phyloP scores from a whole-genome alignment of 2,329 filamentous ascomycete genomes.

The Scedosporium aurantiacum region DNA sequence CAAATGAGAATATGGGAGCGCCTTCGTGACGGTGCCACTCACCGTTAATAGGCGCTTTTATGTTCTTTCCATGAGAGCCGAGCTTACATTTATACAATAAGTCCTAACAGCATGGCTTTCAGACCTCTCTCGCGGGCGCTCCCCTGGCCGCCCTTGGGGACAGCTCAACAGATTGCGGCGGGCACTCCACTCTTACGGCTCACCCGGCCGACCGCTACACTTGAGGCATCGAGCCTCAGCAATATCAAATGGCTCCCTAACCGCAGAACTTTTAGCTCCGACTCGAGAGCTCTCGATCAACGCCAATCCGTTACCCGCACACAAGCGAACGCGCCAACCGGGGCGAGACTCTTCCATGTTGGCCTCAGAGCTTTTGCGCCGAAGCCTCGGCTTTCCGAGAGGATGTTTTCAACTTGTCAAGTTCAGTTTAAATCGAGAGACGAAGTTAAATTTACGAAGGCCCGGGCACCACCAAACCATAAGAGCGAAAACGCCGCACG shows the following conservation, averaged over 20 bases:
- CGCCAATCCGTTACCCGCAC: neutral
- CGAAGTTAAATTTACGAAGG: neutral
- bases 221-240: neutral
- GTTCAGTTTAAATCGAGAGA: slow-evolving; percentile 4
- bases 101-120: slow-evolving; percentile 32
- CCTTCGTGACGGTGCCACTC: slow-evolving; percentile 5
- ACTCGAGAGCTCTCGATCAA: neutral
- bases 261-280: neutral
- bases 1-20: slow-evolving; percentile 1
- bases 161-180: slow-evolving; percentile 13
- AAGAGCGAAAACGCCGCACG: slow-evolving; percentile 9
- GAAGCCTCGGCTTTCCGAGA: neutral
- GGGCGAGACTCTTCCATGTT: neutral
- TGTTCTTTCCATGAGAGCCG: neutral
- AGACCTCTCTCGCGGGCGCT: slow-evolving; percentile 37
- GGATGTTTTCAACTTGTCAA: neutral
- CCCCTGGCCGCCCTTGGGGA: slow-evolving; percentile 33
- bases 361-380: neutral
- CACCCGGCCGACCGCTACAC: neutral
- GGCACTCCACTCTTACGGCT: neutral
- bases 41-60: neutral
- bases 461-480: slow-evolving; percentile 1
- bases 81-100: neutral
- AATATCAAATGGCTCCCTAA: neutral
- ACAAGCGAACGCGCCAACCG: neutral